phyloP scores from a whole-genome alignment of 306 rosid genomes.

The Luffa acutangula region DNA sequence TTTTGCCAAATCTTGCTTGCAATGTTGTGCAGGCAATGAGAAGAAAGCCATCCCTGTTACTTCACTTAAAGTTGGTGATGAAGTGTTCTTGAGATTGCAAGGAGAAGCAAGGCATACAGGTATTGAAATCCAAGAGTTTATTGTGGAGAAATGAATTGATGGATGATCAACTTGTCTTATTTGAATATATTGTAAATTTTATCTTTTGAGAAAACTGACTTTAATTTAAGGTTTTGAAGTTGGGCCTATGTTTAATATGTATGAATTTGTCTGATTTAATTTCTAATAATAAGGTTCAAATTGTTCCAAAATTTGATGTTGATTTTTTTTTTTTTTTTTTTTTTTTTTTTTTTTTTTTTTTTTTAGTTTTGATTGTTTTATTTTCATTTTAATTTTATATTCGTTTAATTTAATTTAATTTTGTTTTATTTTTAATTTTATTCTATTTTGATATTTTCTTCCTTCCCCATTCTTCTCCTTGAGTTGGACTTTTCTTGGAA shows the following conservation, averaged over 20 bases:
- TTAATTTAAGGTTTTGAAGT: not conserved
- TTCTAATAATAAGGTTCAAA: no score
- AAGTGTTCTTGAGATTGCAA: slow-evolving; percentile 54
- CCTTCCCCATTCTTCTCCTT: no score
- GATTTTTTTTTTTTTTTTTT: no score
- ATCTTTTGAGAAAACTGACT: not conserved
- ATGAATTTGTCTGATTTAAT: no score
- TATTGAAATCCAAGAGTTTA: slow-evolving; percentile 85
- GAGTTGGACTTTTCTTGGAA: no score
- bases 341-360: no score
- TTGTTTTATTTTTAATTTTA: no score
- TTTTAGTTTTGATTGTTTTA: no score
- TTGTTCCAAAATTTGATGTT: no score
- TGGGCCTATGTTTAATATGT: not conserved
- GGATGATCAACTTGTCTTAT: not conserved
- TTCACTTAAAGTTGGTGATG: slow-evolving; percentile 68
- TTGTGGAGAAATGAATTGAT: slow-evolving; percentile 79
- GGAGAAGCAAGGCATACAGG: slow-evolving; percentile 94
- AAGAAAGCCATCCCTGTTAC: slow-evolving; percentile 60
- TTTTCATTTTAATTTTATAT: no score
- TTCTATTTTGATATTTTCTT: no score
- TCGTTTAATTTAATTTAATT: no score
- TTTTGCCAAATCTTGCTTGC: slow-evolving; percentile 3
- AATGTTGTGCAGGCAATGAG: slow-evolving; percentile 29
- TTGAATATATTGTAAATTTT: not conserved